phyloP scores from a whole-genome alignment of 164 flowering plant species.

The Echeveria elegans region DNA sequence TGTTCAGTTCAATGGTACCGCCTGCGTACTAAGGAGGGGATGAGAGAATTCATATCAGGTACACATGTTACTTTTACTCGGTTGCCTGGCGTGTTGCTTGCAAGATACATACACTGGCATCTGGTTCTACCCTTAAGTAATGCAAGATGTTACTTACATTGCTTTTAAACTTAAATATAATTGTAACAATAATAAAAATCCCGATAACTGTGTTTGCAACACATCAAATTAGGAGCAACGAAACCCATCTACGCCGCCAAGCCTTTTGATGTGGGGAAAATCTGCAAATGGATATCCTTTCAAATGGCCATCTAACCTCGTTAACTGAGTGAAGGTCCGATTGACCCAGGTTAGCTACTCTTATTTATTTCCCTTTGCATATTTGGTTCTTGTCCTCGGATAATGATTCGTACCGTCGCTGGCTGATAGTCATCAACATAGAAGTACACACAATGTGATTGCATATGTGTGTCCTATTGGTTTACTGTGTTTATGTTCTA shows the following conservation, averaged over 20 bases:
- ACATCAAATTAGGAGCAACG: constrained; percentile 66
- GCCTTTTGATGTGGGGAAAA: constrained; percentile 86
- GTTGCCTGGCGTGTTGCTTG: not conserved
- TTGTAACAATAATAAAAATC: no score
- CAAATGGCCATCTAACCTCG: constrained; percentile 36
- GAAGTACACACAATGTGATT: no score
- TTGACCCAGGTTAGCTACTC: constrained; percentile 68
- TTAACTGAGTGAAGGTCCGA: constrained; percentile 58
- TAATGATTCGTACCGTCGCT: no score
- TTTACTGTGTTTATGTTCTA: constrained; percentile 30
- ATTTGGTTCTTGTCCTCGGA: no score
- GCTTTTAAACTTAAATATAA: no score
- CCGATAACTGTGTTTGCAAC: no score
- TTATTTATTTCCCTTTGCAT: no score
- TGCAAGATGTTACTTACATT: no score
- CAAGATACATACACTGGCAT: not conserved
- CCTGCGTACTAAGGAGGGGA: constrained; percentile 51
- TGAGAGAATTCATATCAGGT: constrained; percentile 83
- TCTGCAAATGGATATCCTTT: constrained; percentile 62
- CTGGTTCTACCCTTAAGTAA: no score
- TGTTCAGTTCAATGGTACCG: constrained; percentile 90
- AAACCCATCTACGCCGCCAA: constrained; percentile 90
- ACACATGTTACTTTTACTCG: not conserved
- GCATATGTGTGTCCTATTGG: no score
- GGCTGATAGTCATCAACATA: no score